These are phyloP conservation scores for Mrakia blollopis DNA, from an alignment of 768 basidiomycete genomes.

Conservation along the genomic window DNA sequence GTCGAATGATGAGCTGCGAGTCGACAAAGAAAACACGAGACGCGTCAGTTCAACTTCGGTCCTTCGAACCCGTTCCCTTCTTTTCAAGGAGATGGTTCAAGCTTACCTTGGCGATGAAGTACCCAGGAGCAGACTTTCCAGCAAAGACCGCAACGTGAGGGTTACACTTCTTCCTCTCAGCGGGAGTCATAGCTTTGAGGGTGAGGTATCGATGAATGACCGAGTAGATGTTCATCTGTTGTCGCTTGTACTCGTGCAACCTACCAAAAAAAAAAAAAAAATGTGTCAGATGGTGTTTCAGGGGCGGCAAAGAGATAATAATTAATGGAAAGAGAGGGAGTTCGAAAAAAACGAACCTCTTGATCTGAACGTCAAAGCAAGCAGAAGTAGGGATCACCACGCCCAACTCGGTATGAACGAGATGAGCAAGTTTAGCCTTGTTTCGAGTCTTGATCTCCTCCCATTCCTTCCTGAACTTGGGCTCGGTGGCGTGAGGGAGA, in stretches of 20 bases:
- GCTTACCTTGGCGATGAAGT: conserved; percentile 71
- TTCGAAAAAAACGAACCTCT: conserved; percentile 55
- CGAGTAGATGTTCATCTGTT: conserved; percentile 88
- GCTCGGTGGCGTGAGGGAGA: conserved; percentile 31
- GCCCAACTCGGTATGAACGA: conserved; percentile 41
- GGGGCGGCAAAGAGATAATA: too few relatives aligned
- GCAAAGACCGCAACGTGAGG: conserved; percentile 89
- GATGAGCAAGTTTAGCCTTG: conserved; percentile 75
- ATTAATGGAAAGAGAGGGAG: too few relatives aligned
- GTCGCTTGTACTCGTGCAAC: conserved; percentile 56
- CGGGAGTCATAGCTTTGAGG: conserved; percentile 72
- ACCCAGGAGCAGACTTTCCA: conserved; percentile 80
- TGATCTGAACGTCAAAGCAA: conserved; percentile 46
- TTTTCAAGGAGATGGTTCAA: neutral
- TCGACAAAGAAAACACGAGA: neutral
- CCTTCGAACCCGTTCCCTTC: neutral
- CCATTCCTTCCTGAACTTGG: conserved; percentile 73
- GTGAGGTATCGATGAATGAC: conserved; percentile 72
- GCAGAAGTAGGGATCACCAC: conserved; percentile 40
- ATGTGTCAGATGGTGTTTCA: neutral
- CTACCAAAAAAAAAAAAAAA: neutral
- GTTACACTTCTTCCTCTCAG: conserved; percentile 72
- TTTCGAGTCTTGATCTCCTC: conserved; percentile 79
- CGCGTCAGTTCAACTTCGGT: neutral
- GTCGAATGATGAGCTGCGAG: conserved; percentile 58